These are phyloP conservation scores for Tremellales sp. DNA, from an alignment of 1,284 basidiomycete species.

Conservation along the genomic window DNA sequence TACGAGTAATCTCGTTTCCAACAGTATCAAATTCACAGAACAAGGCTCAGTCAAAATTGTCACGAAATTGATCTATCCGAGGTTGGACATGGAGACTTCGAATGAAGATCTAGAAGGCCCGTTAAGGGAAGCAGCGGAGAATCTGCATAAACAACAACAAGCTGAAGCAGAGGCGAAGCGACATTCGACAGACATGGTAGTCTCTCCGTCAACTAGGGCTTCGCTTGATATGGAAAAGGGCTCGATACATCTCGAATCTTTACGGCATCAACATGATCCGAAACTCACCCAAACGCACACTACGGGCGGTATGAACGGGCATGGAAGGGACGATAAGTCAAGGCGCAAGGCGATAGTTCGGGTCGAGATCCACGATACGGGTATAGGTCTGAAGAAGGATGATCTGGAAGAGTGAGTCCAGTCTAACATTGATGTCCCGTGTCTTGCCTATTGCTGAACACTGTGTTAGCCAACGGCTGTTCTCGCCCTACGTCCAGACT, in stretches of 20 bases:
- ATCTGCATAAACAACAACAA: conserved; percentile 17
- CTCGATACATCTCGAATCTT: conserved; percentile 19
- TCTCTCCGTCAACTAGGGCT: background rate
- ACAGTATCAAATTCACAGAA: conserved; percentile 64
- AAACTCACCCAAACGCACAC: too few species aligned
- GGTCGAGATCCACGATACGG: conserved; percentile 77
- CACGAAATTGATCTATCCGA: conserved; percentile 44
- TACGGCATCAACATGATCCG: background rate
- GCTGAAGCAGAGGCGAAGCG: background rate
- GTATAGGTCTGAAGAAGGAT: conserved; percentile 64
- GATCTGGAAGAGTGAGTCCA: conserved; percentile 68
- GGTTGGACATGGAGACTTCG: conserved; percentile 20
- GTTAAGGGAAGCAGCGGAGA: conserved; percentile 24
- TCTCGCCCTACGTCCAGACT: conserved; percentile 49
- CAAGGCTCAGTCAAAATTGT: conserved; percentile 52
- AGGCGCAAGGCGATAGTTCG: conserved; percentile 56
- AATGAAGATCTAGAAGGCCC: conserved; percentile 22
- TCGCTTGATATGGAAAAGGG: conserved; percentile 31
- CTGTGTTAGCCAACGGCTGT: conserved; percentile 37
- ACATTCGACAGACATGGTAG: background rate
- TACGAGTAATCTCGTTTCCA: conserved; percentile 54
- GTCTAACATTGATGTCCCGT: background rate
- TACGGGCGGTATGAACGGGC: too few species aligned
- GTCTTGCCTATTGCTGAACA: background rate
- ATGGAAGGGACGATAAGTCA: conserved; percentile 7